A percentile compares a stretch with the other conserved stretches of the same genome.
Conservation (phyloP, 495 filamentous ascomycete species). For the Xylaria palmicola region DNA sequence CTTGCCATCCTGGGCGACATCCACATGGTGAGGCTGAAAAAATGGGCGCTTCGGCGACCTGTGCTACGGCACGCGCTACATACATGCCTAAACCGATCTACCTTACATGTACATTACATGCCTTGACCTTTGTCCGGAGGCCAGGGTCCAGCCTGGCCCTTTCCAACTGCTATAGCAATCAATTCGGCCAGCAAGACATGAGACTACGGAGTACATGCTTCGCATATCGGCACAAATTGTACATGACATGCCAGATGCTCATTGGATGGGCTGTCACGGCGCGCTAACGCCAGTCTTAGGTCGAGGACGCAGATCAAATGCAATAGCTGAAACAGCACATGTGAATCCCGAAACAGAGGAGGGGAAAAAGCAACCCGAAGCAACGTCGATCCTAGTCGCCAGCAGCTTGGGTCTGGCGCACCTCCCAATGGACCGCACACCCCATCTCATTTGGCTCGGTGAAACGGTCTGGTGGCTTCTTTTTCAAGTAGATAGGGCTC, state of each 20-base stretch:
- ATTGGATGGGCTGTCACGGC: neutral
- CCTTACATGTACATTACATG: neutral
- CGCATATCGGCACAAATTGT: neutral
- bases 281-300: neutral
- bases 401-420: neutral
- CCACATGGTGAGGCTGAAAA: constrained; percentile 35
- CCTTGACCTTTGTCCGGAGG: neutral
- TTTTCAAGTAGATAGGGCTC: neutral
- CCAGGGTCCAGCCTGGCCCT: neutral
- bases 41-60: constrained; percentile 16
- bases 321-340: constrained; percentile 10
- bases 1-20: constrained; percentile 6
- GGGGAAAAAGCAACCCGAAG: constrained; percentile 10
- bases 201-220: neutral
- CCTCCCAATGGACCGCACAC: neutral
- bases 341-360: constrained; percentile 9
- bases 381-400: constrained; percentile 9
- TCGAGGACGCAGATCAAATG: constrained; percentile 1
- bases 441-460: neutral
- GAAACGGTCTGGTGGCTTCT: neutral
- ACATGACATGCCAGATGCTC: neutral
- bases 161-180: neutral
- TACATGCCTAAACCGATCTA: neutral
- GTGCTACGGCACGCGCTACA: constrained; percentile 2
- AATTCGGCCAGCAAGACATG: neutral